Evolutionary conservation across 2,329 filamentous ascomycete genomes (phyloP), one percentile per base, ranked within the genome.

Genomic region (Penicillium sp.): DNA sequence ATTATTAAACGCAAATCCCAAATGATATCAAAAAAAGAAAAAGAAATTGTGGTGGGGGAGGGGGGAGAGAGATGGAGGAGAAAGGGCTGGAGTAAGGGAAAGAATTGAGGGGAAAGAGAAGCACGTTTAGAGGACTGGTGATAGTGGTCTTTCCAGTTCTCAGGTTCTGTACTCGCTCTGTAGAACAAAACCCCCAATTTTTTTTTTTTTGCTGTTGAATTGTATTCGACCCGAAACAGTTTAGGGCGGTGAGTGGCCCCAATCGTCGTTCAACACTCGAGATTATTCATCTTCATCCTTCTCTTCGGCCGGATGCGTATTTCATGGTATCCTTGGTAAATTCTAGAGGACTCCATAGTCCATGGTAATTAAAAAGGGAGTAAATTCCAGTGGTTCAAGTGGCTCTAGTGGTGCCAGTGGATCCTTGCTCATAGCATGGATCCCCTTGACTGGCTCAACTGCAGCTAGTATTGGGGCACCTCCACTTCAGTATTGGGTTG

Each of bases 201-300:
- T 40, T 40, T 20, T 33, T 33, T 40, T 40, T 40, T 40, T n/a
- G 61, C 55, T 65, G 69, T 70, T 70, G 69, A 69, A 69, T 64
- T 58, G 61, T 60, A 66, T 57, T 40, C 57, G 62, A 53, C 69
- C 67, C 47, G 59, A 75, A 67, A 20, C 14, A 70, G 73, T 58
- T 66, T 74, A 71, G 72, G 64, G 67, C 37, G 11, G 22, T 59
- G 37, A 40, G 37, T 66, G 60, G 60, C 64, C 67, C 66, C 66
- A 64, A 62, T 60, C 52, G 50, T 20, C n/a, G 55, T 53, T 57
- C 51, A 54, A 54, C 52, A 40, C 49, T 54, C 51, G 22, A 31
- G 9, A 33, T 11, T 22, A 22, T 22, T 27, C 23, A 20, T 29
- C 43, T 33, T 47, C 3, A 23, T 25, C 18, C 18, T 35, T 25